phyloP scores from a whole-genome alignment of 2,329 filamentous ascomycete species.

The Rhynchosporium agropyri region DNA sequence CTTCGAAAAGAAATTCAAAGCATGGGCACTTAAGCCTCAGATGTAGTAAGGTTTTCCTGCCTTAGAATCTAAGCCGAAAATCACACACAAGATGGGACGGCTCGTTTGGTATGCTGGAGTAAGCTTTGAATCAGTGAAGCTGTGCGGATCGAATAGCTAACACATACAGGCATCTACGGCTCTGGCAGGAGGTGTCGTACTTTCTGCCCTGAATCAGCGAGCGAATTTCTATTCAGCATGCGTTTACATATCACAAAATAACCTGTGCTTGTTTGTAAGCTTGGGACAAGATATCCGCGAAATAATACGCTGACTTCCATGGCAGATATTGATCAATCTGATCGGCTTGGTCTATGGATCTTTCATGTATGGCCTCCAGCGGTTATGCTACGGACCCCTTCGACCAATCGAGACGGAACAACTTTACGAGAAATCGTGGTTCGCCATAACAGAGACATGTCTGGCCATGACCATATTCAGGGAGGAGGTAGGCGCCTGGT shows the following conservation, averaged over 20 bases:
- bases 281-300: not conserved
- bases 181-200: constrained; percentile 79
- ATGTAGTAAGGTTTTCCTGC: constrained; percentile 23
- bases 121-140: constrained; percentile 36
- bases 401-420: constrained; percentile 96
- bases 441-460: constrained; percentile 94
- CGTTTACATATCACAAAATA: constrained; percentile 95
- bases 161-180: constrained; percentile 70
- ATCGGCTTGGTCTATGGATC: constrained; percentile 78
- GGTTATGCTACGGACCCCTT: constrained; percentile 85
- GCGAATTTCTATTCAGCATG: constrained; percentile 98
- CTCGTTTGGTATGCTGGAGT: constrained; percentile 57
- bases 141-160: constrained; percentile 18
- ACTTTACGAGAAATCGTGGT: constrained; percentile 97
- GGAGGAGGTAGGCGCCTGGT: constrained; percentile 92
- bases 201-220: constrained; percentile 91
- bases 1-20: constrained; percentile 6
- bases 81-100: constrained; percentile 32
- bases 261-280: constrained; percentile 85
- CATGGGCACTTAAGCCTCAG: constrained; percentile 33
- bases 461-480: constrained; percentile 98
- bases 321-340: constrained; percentile 86
- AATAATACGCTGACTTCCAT: constrained; percentile 17
- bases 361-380: constrained; percentile 84
- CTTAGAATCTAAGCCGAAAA: constrained; percentile 25